Percentiles rank a stretch among this genome's conserved stretches.
These are phyloP conservation scores for Colletotrichum melonis DNA, from an alignment of 2,329 filamentous ascomycete genomes.

Conservation along the genomic window DNA sequence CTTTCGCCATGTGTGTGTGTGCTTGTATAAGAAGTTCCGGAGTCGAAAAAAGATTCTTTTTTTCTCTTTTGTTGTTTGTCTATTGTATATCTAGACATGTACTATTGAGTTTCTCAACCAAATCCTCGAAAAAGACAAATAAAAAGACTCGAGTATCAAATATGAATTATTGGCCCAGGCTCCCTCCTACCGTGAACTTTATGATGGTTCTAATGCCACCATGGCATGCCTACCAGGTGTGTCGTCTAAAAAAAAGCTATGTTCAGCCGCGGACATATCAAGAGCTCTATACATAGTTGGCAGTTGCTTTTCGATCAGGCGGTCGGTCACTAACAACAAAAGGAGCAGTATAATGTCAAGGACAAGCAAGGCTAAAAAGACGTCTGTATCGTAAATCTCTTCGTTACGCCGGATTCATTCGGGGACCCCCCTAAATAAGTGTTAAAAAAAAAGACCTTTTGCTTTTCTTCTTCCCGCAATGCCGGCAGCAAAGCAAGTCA, in stretches of 20 bases:
- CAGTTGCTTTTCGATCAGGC: no score
- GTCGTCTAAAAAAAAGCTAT: no score
- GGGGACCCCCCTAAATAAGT: neutral
- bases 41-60: neutral
- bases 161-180: neutral
- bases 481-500: no score
- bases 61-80: neutral
- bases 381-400: slow-evolving; percentile 45
- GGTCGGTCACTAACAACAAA: no score
- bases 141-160: neutral
- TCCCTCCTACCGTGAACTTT: no score
- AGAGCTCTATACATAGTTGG: no score
- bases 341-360: no score
- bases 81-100: slow-evolving; percentile 1
- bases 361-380: slow-evolving; percentile 13
- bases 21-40: neutral
- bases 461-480: no score
- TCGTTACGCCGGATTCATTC: slow-evolving; percentile 23
- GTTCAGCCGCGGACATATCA: no score
- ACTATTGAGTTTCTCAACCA: neutral
- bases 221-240: no score
- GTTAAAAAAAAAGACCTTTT: neutral
- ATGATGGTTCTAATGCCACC: no score
- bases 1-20: neutral
- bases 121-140: neutral